Conservation (phyloP, 2,329 filamentous ascomycete species). For the Aspergillus viridinutans region DNA sequence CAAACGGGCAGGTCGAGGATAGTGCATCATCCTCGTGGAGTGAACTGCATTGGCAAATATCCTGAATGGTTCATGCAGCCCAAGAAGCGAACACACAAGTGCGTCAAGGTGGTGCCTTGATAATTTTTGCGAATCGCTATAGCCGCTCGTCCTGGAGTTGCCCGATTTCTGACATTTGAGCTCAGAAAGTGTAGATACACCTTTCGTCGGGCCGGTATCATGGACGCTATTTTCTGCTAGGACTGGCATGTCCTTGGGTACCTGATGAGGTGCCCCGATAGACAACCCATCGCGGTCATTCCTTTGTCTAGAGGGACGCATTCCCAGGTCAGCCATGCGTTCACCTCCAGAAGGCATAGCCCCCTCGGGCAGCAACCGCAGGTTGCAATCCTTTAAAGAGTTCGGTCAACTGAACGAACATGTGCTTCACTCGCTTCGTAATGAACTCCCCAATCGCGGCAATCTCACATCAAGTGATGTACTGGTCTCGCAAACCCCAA, state of each 20-base stretch:
- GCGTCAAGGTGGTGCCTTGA: not conserved
- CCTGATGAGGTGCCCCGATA: not conserved
- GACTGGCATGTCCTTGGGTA: not conserved
- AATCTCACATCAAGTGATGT: not conserved
- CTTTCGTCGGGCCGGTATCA: no score
- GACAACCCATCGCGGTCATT: not conserved
- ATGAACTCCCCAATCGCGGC: not conserved
- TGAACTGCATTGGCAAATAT: not conserved
- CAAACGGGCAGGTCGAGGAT: not conserved
- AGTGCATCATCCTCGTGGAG: not conserved
- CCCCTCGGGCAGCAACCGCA: not conserved
- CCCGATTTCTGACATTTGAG: no score
- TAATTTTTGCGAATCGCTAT: no score
- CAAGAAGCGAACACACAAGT: not conserved
- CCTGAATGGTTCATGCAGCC: not conserved
- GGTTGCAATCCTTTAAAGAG: not conserved
- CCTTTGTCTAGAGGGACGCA: not conserved
- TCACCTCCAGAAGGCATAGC: not conserved
- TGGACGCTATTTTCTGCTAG: no score
- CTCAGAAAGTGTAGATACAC: no score
- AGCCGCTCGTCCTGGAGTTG: no score
- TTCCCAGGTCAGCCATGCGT: not conserved
- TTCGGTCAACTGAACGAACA: not conserved
- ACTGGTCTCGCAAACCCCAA: not conserved
- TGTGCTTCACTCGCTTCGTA: not conserved